Percentiles rank a stretch among this genome's conserved stretches.
Conservation (phyloP, 2,329 filamentous ascomycete species). For the Penicillium fuscoglaucum region DNA sequence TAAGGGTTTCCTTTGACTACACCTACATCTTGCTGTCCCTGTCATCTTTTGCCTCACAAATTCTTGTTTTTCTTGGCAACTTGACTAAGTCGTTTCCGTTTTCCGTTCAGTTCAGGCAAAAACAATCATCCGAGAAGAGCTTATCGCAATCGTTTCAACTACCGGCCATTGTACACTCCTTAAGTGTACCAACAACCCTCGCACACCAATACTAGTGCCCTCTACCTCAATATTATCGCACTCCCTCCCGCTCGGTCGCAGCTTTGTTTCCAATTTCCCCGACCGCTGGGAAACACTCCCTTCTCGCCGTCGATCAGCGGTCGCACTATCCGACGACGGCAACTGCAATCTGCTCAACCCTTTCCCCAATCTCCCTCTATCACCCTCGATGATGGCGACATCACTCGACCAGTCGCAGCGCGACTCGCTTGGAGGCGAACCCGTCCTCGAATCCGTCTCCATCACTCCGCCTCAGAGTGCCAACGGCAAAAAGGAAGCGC, state of each 20-base stretch:
- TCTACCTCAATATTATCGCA: conserved; percentile 6
- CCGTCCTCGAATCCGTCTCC: conserved; percentile 34
- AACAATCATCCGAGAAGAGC: conserved; percentile 24
- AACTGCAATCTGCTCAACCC: conserved; percentile 18
- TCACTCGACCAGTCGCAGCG: conserved; percentile 34
- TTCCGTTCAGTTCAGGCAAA: conserved; percentile 14
- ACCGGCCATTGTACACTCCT: conserved; percentile 11
- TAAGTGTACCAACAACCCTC: conserved; percentile 8
- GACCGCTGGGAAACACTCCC: conserved; percentile 43
- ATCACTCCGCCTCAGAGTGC: conserved; percentile 47
- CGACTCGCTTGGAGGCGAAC: conserved; percentile 26
- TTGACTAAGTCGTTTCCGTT: conserved; percentile 14
- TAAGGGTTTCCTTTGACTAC: conserved; percentile 3
- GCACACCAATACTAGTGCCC: conserved; percentile 9
- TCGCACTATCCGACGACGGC: conserved; percentile 44
- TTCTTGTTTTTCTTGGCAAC: conserved; percentile 15
- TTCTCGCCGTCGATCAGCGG: conserved; percentile 47
- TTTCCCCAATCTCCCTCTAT: conserved; percentile 10
- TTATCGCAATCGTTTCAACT: conserved; percentile 21
- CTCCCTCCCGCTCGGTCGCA: conserved; percentile 8
- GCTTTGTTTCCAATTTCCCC: conserved; percentile 27
- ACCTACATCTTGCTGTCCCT: conserved; percentile 11
- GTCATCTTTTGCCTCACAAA: conserved; percentile 6
- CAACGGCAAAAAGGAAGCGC: conserved; percentile 47
- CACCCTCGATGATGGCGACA: conserved; percentile 36